Base-by-base conservation (phyloP, 768 basidiomycete species). In the Lentinula edodes region DNA sequence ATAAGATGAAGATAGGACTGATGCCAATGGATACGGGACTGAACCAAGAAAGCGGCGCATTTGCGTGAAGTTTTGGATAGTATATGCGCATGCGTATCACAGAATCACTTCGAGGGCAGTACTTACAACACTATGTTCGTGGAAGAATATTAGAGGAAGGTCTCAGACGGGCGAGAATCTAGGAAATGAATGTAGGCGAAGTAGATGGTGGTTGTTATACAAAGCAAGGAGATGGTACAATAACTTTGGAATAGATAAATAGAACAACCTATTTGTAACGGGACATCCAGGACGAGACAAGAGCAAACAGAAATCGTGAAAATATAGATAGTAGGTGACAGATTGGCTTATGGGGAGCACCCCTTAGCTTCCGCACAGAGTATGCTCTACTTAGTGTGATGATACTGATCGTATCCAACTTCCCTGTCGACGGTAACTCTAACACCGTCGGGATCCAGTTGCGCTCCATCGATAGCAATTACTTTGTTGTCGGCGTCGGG, bases 401-500 rank as follows among this genome's bases (percentile, higher is more conserved):
- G 59, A 61, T 69, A 72, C 39, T 64, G 59, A 57, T 83, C 82
- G 60, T 83, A 85, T 32, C 82, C 81, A 54, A 85, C 75, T 65
- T 86, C 79, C 43, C 79, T 72, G 62, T 86, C 80, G 58, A 86
- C 78, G 0, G 84, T 85, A 60, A 86, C 76, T 65, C 84, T 85
- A 39, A 86, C 83, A n/a, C 84, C 84, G 39, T 51, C 39, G 41
- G 50, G 43, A 41, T 65, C 69, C 0, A 66, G 63, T 6, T 72
- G 69, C 65, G 80, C 76, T 56, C 68, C 70, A 46, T 73, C 72
- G 41, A 66, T 71, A 23, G 80, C 80, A 60, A 78, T 80, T 52
- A 69, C 68, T 72, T 83, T 78, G 64, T 69, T 74, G 56, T 74
- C 75, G 16, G 70, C 74, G 32, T 77, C 76, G 52, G 63, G 71